These are phyloP conservation scores for Pseudozyma pruni DNA, from an alignment of 1,284 basidiomycete genomes.

Conservation along the genomic window DNA sequence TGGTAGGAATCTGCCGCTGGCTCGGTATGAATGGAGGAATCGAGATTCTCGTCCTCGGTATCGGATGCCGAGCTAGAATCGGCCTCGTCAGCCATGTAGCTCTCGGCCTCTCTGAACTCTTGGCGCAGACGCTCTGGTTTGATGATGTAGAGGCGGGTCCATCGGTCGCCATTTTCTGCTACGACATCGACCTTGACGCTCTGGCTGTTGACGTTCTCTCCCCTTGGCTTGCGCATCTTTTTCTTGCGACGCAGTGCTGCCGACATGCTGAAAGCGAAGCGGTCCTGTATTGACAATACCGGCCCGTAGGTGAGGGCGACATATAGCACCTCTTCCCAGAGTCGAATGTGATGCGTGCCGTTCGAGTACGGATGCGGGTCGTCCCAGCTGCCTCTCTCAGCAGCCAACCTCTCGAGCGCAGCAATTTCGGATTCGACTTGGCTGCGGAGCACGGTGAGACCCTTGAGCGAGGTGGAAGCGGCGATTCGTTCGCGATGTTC, in stretches of 20 bases:
- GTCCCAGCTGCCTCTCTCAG: slow-evolving; percentile 29
- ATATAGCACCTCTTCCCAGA: slow-evolving; percentile 52
- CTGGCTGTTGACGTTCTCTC: slow-evolving; percentile 23
- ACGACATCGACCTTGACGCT: slow-evolving; percentile 56
- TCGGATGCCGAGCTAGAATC: slow-evolving; percentile 23
- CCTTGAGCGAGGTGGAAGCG: slow-evolving; percentile 44
- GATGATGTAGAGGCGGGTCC: slow-evolving; percentile 50
- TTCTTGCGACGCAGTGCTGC: slow-evolving; percentile 21
- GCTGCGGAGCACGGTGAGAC: slow-evolving; percentile 32
- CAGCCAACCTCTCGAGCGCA: slow-evolving; percentile 26
- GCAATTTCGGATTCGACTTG: slow-evolving; percentile 39
- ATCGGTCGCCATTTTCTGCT: slow-evolving; percentile 38
- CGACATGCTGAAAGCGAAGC: slow-evolving; percentile 33
- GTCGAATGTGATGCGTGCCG: slow-evolving; percentile 40
- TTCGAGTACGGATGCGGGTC: slow-evolving; percentile 51
- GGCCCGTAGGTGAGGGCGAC: slow-evolving; percentile 40
- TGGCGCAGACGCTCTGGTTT: slow-evolving; percentile 41
- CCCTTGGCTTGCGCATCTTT: slow-evolving; percentile 17
- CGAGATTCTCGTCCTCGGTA: slow-evolving; percentile 9
- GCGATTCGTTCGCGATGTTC: slow-evolving; percentile 32
- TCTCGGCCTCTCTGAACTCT: slow-evolving; percentile 58
- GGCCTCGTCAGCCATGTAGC: slow-evolving; percentile 41
- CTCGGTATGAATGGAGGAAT: slow-evolving; percentile 3
- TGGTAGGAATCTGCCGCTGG: slow-evolving; percentile 8
- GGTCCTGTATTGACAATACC: slow-evolving; percentile 38